These are phyloP conservation scores for Cucurbitaria berberidis DNA, from an alignment of 2,329 filamentous ascomycete genomes.

Conservation along the genomic window DNA sequence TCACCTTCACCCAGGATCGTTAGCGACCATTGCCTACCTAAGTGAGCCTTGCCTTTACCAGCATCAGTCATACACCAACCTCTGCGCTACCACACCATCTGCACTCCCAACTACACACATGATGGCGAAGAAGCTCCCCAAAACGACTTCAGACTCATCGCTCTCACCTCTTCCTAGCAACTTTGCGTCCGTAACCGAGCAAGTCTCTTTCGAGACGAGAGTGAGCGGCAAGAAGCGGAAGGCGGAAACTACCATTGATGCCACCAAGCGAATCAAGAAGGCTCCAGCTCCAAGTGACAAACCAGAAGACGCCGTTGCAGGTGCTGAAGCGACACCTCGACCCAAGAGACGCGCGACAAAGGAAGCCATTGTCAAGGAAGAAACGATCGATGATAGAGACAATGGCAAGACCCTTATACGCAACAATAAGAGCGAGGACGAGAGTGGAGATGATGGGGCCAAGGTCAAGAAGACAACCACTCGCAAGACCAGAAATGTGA, in stretches of 20 bases:
- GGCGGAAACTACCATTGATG: constrained; percentile 25
- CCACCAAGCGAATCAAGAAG: constrained; percentile 24
- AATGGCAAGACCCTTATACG: constrained; percentile 11
- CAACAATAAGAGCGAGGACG: constrained; percentile 17
- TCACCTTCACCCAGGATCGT: constrained; percentile 9
- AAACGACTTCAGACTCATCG: constrained; percentile 27
- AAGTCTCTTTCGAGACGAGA: constrained; percentile 9
- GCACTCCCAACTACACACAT: not conserved
- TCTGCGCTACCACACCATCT: not conserved
- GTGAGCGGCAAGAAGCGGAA: constrained; percentile 37
- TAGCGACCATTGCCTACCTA: constrained; percentile 1
- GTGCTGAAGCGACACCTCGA: constrained; percentile 11
- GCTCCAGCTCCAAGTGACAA: constrained; percentile 5
- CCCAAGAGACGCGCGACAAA: constrained; percentile 22
- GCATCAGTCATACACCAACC: constrained; percentile 2
- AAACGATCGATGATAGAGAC: constrained; percentile 12
- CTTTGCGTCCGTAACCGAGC: constrained; percentile 5
- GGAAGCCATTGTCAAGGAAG: constrained; percentile 26
- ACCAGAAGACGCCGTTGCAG: constrained; percentile 5
- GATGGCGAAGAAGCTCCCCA: constrained; percentile 27
- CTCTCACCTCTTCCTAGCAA: constrained; percentile 31
- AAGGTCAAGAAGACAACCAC: constrained; percentile 35
- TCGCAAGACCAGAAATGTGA: constrained; percentile 52
- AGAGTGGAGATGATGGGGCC: not conserved
- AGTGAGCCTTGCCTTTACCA: not conserved